Conservation (phyloP, 2,329 filamentous ascomycete genomes). For the Ascomycota sp. region DNA sequence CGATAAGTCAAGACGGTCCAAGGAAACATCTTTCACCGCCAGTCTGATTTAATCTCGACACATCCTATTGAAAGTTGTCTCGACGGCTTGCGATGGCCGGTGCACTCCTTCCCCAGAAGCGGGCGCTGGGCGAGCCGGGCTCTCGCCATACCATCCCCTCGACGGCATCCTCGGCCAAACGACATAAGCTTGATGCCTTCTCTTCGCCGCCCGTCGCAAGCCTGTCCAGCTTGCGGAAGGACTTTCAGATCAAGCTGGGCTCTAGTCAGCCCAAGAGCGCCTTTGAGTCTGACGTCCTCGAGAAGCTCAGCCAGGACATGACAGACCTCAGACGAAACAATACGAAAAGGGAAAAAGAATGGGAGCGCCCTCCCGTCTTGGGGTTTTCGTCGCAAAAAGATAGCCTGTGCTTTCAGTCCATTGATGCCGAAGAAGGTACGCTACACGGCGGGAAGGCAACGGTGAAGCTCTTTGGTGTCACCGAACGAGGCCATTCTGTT, state of each 20-base stretch:
- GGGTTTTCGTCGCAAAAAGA: slow-evolving; percentile 37
- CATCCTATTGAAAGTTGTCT: background rate
- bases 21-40: background rate
- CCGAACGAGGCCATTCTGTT: slow-evolving; percentile 65
- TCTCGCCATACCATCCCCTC: slow-evolving; percentile 40
- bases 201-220: slow-evolving; percentile 34
- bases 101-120: slow-evolving; percentile 44
- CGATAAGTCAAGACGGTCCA: background rate
- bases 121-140: slow-evolving; percentile 49
- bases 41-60: background rate
- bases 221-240: slow-evolving; percentile 42
- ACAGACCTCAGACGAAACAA: slow-evolving; percentile 69
- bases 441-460: slow-evolving; percentile 55
- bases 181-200: slow-evolving; percentile 54
- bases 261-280: slow-evolving; percentile 73
- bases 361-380: slow-evolving; percentile 44
- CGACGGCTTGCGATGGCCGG: slow-evolving; percentile 21
- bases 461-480: slow-evolving; percentile 87
- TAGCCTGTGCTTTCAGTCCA: slow-evolving; percentile 78
- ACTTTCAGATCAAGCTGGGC: slow-evolving; percentile 35
- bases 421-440: slow-evolving; percentile 81
- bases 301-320: slow-evolving; percentile 91
- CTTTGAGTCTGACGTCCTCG: slow-evolving; percentile 84
- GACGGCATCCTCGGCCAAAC: slow-evolving; percentile 46
- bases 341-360: slow-evolving; percentile 81